phyloP scores from a whole-genome alignment of 768 basidiomycete species.

The Lactarius hatsudake region DNA sequence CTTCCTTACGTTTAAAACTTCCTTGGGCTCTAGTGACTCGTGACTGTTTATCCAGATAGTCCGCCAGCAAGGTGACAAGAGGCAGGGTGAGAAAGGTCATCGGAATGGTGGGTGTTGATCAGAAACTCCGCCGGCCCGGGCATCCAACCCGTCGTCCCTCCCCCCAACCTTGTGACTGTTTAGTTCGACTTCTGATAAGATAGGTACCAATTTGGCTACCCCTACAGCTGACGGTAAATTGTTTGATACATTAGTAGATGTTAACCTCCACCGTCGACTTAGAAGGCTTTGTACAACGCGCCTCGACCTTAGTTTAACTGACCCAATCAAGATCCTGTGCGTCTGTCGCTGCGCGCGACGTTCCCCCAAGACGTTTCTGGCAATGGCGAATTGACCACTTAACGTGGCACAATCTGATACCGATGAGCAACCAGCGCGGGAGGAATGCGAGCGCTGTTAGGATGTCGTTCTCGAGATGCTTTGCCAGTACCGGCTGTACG shows the following conservation, averaged over 20 bases:
- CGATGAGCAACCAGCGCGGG: conserved; percentile 52
- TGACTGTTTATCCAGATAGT: no score
- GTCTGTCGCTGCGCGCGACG: conserved; percentile 3
- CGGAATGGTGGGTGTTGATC: no score
- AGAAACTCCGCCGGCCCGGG: no score
- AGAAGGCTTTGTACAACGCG: neutral
- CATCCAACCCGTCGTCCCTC: no score
- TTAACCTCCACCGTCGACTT: no score
- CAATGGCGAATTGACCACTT: conserved; percentile 84
- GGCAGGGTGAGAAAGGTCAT: no score
- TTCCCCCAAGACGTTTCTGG: conserved; percentile 31
- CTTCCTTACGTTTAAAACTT: no score
- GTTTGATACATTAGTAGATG: conserved; percentile 16
- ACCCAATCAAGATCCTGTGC: conserved; percentile 18
- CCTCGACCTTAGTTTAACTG: neutral
- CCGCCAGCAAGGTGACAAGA: no score
- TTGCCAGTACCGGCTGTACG: conserved; percentile 83
- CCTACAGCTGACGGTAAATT: conserved; percentile 7
- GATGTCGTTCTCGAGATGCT: conserved; percentile 77
- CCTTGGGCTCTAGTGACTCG: neutral
- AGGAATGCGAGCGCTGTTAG: conserved; percentile 71
- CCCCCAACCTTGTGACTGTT: neutral
- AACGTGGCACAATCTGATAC: conserved; percentile 72
- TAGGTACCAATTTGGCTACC: neutral
- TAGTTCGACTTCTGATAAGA: neutral